phyloP scores from a whole-genome alignment of 108 stramenopile genomes.

The Bacterosira constricta region DNA sequence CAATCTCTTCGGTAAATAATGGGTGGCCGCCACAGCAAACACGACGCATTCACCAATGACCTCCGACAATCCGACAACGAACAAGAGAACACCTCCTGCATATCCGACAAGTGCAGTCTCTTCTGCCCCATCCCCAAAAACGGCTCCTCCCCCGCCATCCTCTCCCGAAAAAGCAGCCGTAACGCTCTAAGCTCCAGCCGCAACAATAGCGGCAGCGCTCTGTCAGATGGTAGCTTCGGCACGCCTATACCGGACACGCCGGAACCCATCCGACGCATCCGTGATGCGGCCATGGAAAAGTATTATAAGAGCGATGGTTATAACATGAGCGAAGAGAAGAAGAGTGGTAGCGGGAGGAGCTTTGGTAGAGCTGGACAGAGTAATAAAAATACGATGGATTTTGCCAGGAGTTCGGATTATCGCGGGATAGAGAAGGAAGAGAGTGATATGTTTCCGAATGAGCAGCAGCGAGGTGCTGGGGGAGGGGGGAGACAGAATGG shows the following conservation, averaged over 20 bases:
- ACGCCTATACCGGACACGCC: constrained; percentile 80
- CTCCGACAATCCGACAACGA: background rate
- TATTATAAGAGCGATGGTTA: background rate
- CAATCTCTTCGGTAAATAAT: constrained; percentile 7
- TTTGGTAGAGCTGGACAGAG: constrained; percentile 2
- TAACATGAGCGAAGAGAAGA: constrained; percentile 22
- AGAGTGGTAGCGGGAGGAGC: constrained; percentile 21
- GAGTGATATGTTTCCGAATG: constrained; percentile 11
- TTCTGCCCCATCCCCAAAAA: constrained; percentile 27
- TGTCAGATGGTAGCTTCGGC: constrained; percentile 49
- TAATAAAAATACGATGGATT: constrained; percentile 7
- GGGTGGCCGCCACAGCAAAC: constrained; percentile 39
- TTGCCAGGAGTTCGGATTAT: constrained; percentile 48
- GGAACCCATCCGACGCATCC: constrained; percentile 32
- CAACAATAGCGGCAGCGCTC: background rate
- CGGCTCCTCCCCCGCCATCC: background rate
- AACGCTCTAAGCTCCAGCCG: background rate
- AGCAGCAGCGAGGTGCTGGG: too few relatives aligned
- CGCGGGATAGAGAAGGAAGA: constrained; percentile 66
- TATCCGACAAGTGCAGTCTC: background rate
- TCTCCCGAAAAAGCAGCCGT: constrained; percentile 8
- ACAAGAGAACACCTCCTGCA: background rate
- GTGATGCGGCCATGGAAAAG: constrained; percentile 3
- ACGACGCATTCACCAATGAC: constrained; percentile 17
- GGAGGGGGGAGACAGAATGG: too few relatives aligned